A percentile compares a stretch with the other conserved stretches of the same genome.
Evolutionary conservation across 2,329 filamentous ascomycete genomes (phyloP).

Genomic region (Alternaria sp.): DNA sequence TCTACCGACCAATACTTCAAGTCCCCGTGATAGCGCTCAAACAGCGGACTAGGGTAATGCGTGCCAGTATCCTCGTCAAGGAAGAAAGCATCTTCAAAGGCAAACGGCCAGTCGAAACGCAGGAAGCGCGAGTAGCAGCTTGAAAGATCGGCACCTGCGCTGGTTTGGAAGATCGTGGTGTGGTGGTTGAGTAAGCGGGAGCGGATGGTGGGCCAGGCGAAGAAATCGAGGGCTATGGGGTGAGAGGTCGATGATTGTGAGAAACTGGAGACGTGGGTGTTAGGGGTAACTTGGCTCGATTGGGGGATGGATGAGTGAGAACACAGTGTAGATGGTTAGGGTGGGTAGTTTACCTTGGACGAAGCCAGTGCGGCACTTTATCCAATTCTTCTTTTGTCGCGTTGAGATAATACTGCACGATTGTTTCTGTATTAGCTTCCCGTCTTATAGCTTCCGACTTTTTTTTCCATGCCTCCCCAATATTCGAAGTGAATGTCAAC

Average conservation of each 20-base stretch:
- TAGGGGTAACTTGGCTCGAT: background rate
- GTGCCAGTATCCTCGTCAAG: slow-evolving; percentile 24
- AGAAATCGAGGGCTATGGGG: slow-evolving; percentile 46
- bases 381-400: slow-evolving; percentile 34
- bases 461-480: background rate
- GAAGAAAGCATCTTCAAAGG: slow-evolving; percentile 46
- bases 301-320: background rate
- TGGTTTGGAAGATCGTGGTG: slow-evolving; percentile 30
- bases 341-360: slow-evolving; percentile 27
- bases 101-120: slow-evolving; percentile 46
- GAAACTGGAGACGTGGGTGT: slow-evolving; percentile 6
- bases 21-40: slow-evolving; percentile 44
- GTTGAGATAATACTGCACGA: slow-evolving; percentile 43
- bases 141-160: slow-evolving; percentile 23
- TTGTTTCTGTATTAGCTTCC: background rate
- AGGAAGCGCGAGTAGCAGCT: slow-evolving; percentile 37
- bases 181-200: slow-evolving; percentile 39
- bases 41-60: slow-evolving; percentile 38
- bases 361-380: slow-evolving; percentile 42
- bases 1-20: slow-evolving; percentile 38
- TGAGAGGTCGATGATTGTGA: slow-evolving; percentile 37
- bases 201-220: slow-evolving; percentile 46
- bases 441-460: background rate
- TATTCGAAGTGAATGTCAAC: background rate
- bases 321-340: background rate